Evolutionary conservation across 1,139 yeast genomes (phyloP).

Genomic region (Diutina scorzettiae): DNA sequence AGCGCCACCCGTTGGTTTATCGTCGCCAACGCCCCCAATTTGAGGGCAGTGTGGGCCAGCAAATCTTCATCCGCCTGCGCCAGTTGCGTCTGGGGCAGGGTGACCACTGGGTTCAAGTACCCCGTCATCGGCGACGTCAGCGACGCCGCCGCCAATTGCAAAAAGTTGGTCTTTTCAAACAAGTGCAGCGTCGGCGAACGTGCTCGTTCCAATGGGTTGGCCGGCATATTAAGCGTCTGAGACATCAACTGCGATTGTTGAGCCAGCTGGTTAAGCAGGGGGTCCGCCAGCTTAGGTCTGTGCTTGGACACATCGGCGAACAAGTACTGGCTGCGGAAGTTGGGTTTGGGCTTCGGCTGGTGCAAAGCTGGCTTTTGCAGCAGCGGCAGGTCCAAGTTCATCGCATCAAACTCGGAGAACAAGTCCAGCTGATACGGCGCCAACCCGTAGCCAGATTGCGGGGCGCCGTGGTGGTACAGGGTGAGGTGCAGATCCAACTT

Average conservation of each 20-base stretch:
- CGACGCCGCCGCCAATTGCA: conserved; percentile 32
- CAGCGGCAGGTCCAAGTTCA: conserved; percentile 7
- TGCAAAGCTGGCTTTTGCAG: conserved; percentile 11
- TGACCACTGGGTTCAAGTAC: conserved; percentile 10
- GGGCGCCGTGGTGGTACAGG: conserved; percentile 10
- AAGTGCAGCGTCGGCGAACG: conserved; percentile 34
- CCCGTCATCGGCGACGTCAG: conserved; percentile 15
- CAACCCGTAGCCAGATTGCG: conserved; percentile 1
- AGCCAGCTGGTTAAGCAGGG: conserved; percentile 11
- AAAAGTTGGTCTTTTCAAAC: conserved; percentile 32
- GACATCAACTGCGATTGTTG: conserved; percentile 7
- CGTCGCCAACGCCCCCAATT: conserved; percentile 52
- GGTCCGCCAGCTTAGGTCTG: conserved; percentile 36
- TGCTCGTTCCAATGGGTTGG: conserved; percentile 19
- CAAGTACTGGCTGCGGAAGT: conserved; percentile 17
- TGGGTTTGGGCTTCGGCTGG: conserved; percentile 29
- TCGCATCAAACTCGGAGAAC: conserved; percentile 7
- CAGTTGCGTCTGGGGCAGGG: conserved; percentile 9
- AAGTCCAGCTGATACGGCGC: conserved; percentile 10
- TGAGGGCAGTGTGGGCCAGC: conserved; percentile 31
- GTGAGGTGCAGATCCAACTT: conserved; percentile 25
- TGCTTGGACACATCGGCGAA: conserved; percentile 20
- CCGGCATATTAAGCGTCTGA: conserved; percentile 6
- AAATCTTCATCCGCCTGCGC: conserved; percentile 18
- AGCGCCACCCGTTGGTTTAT: conserved; percentile 49